A percentile compares a stretch with the other conserved stretches of the same genome.
phyloP scores from a whole-genome alignment of 192 early-diverging fungal species.

The Spizellomyces punctatus region DNA sequence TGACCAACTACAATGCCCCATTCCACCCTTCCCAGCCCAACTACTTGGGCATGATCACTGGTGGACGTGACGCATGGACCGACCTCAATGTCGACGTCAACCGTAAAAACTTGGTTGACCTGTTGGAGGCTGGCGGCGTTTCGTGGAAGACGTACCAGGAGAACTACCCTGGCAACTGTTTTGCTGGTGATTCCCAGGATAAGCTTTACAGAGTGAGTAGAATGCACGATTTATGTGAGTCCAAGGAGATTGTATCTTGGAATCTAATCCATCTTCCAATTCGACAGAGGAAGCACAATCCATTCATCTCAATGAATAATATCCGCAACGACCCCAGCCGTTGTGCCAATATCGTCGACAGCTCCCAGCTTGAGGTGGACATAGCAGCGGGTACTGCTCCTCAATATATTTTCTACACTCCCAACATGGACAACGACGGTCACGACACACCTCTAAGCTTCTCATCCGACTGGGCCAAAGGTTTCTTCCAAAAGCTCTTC shows the following conservation, averaged over 20 bases:
- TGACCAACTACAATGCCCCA: conserved; percentile 62
- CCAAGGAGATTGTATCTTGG: no score
- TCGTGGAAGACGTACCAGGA: conserved; percentile 71
- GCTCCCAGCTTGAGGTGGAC: conserved; percentile 58
- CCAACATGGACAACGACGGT: conserved; percentile 57
- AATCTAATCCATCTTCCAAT: conserved; percentile 9
- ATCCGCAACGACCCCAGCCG: conserved; percentile 57
- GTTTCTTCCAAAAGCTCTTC: conserved; percentile 56
- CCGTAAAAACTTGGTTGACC: conserved; percentile 46
- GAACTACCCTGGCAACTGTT: conserved; percentile 60
- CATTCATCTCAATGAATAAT: conserved; percentile 60
- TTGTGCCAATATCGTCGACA: conserved; percentile 65
- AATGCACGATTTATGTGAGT: neutral
- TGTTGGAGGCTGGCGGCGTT: conserved; percentile 55
- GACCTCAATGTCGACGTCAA: conserved; percentile 50
- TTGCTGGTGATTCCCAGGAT: conserved; percentile 25
- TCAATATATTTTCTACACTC: conserved; percentile 65
- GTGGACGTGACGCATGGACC: conserved; percentile 30
- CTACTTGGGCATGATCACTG: conserved; percentile 61
- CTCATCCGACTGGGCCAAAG: conserved; percentile 51
- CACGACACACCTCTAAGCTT: conserved; percentile 34
- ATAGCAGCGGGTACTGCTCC: conserved; percentile 51
- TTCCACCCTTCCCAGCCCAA: conserved; percentile 74
- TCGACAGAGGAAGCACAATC: conserved; percentile 75
- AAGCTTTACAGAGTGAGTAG: conserved; percentile 8